These are phyloP conservation scores for Beauveria sp. DNA, from an alignment of 2,329 filamentous ascomycete genomes.

Conservation along the genomic window DNA sequence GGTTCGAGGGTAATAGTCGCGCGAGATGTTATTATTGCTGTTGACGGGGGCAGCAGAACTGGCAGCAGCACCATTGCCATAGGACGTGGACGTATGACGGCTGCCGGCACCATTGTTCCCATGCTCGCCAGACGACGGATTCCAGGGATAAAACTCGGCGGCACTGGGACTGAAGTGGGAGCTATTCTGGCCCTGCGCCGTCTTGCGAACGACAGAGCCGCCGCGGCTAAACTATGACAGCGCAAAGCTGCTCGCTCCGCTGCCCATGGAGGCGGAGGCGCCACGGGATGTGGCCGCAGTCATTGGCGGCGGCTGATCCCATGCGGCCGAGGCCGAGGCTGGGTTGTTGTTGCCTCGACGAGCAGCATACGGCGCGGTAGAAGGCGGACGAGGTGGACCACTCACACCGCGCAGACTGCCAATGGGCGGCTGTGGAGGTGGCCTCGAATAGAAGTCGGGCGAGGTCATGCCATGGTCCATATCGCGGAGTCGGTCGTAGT, in stretches of 20 bases:
- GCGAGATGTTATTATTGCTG: slow-evolving; percentile 18
- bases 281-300: background rate
- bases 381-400: background rate
- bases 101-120: slow-evolving; percentile 13
- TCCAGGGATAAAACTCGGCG: slow-evolving; percentile 26
- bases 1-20: slow-evolving; percentile 23
- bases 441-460: background rate
- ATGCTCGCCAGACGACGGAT: slow-evolving; percentile 17
- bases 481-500: background rate
- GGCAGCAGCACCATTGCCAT: slow-evolving; percentile 10
- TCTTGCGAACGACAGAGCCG: slow-evolving; percentile 4
- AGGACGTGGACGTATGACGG: background rate
- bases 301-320: background rate
- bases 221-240: slow-evolving; percentile 13
- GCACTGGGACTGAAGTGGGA: slow-evolving; percentile 25
- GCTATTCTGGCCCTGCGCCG: background rate
- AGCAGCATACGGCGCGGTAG: background rate
- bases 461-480: background rate
- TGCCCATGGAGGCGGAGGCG: background rate
- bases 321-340: background rate
- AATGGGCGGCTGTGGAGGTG: background rate
- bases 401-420: background rate
- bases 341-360: slow-evolving; percentile 1
- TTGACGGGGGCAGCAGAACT: slow-evolving; percentile 11
- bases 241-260: background rate